Evolutionary conservation across 768 basidiomycete species (phyloP), one percentile per base, ranked within the genome.

Genomic region (Galerina sulciceps): DNA sequence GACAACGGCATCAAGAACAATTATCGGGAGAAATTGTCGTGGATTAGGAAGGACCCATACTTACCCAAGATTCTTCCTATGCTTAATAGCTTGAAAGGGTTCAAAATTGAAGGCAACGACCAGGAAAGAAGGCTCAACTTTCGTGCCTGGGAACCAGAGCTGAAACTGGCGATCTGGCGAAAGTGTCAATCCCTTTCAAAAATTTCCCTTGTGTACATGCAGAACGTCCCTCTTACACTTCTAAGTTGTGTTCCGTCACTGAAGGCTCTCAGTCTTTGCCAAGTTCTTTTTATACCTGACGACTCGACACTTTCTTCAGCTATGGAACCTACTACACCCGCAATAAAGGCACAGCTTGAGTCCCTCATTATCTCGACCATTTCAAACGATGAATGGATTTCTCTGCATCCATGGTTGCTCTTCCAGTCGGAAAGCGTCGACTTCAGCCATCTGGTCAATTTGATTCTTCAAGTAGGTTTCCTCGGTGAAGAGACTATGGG

Each of bases 1-100:
- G 63, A 60, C 34, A 53, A n/a, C 6, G 35, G 31, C 3, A 43
- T 38, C 35, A 53, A 49, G 20, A 46, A 26, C 15, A 57, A 55
- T 31, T 57, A 57, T 43, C 59, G 56, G 3, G 63, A 64, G n/a
- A 52, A 58, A 22, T 50, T 36, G 11, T 58, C 63, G 10, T 64
- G 63, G 63, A 55, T 64, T 18, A 54, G 59, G 2, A 34, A 18
- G 8, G 59, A 64, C 43, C 9, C 6, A 4, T 22, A 17, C 4
- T 38, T 64, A 2, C 42, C 56, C 14, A 34, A 17, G 5, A 53
- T 64, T 20, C 37, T 64, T n/a, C 40, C 53, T 20, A 23, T 52
- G 17, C 63, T 64, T 13, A 6, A 47, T 4, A 23, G 36, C 20
- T 15, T 64, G 26, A 11, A 46, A 13, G 46, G 53, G 8, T 48